Percentiles rank a stretch among this genome's conserved stretches.
These are phyloP conservation scores for Lasiodiplodia gonubiensis DNA, from an alignment of 2,329 filamentous ascomycete species.

Conservation along the genomic window DNA sequence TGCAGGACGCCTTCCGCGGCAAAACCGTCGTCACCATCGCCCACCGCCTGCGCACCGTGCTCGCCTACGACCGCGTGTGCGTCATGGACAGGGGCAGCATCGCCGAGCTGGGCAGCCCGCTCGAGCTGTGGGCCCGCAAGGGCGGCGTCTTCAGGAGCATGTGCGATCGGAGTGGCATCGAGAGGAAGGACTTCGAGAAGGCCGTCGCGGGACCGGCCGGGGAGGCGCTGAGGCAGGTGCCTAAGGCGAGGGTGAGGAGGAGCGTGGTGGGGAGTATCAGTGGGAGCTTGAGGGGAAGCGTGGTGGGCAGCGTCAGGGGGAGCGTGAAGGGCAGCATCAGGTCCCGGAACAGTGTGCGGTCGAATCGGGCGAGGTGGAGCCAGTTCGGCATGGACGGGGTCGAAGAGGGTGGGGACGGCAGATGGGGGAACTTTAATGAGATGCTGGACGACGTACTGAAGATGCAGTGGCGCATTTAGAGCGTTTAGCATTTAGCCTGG, in stretches of 20 bases:
- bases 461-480: not conserved
- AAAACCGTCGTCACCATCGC: conserved; percentile 92
- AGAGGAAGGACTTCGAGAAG: conserved; percentile 49
- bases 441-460: not conserved
- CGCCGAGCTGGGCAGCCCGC: conserved; percentile 81
- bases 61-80: conserved; percentile 92
- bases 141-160: conserved; percentile 85
- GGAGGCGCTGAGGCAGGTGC: not conserved
- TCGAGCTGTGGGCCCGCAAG: conserved; percentile 69
- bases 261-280: not conserved
- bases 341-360: not conserved
- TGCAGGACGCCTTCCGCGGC: conserved; percentile 81
- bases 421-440: conserved; percentile 45
- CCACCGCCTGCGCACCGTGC: conserved; percentile 88
- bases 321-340: too few species aligned
- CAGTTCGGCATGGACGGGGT: not conserved
- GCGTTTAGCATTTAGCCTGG: not conserved
- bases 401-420: not conserved
- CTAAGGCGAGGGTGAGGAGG: not conserved
- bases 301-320: too few species aligned
- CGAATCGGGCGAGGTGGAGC: not conserved
- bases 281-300: too few species aligned
- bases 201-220: not conserved
- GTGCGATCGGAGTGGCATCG: conserved; percentile 86
- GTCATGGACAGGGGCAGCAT: conserved; percentile 93